Evolutionary conservation across 768 basidiomycete species (phyloP).

Genomic region (Ephemerocybe angulata): DNA sequence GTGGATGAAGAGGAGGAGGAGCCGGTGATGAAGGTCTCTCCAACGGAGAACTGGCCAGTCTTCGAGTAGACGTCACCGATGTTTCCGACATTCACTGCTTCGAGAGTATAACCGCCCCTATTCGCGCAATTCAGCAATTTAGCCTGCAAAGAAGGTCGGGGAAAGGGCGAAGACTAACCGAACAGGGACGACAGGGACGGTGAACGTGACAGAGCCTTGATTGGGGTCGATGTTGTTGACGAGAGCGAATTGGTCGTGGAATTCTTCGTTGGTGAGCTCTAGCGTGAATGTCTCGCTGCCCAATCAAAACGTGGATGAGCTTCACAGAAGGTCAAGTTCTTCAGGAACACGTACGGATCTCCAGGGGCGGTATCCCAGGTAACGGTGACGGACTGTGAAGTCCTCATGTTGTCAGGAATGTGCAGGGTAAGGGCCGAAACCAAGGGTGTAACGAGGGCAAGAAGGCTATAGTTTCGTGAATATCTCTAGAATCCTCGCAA

Average conservation of each 20-base stretch:
- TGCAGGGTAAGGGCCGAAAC: conserved; percentile 47
- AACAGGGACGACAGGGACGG: conserved; percentile 43
- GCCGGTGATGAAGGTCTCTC: conserved; percentile 1
- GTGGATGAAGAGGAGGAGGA: conserved; percentile 7
- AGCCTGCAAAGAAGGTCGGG: background rate
- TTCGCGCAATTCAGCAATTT: background rate
- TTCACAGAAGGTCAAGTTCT: too few species aligned
- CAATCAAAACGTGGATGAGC: too few species aligned
- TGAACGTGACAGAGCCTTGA: conserved; percentile 30
- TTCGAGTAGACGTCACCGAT: conserved; percentile 40
- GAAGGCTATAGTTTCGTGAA: conserved; percentile 25
- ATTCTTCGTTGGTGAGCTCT: conserved; percentile 43
- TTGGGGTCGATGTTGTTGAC: conserved; percentile 49
- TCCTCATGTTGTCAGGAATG: conserved; percentile 30
- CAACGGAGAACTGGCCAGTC: conserved; percentile 42
- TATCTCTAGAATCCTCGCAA: background rate
- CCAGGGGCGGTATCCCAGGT: conserved; percentile 39
- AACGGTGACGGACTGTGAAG: conserved; percentile 35
- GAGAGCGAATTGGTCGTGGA: conserved; percentile 54
- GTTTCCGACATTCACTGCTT: conserved; percentile 44
- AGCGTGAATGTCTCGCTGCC: conserved; percentile 35
- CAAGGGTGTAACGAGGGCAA: conserved; percentile 42
- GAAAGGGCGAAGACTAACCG: conserved; percentile 33
- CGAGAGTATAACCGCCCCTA: conserved; percentile 47
- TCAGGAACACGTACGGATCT: conserved; percentile 45